These are phyloP conservation scores for Xylaria sp. DNA, from an alignment of 2,329 filamentous ascomycete species.

Conservation along the genomic window DNA sequence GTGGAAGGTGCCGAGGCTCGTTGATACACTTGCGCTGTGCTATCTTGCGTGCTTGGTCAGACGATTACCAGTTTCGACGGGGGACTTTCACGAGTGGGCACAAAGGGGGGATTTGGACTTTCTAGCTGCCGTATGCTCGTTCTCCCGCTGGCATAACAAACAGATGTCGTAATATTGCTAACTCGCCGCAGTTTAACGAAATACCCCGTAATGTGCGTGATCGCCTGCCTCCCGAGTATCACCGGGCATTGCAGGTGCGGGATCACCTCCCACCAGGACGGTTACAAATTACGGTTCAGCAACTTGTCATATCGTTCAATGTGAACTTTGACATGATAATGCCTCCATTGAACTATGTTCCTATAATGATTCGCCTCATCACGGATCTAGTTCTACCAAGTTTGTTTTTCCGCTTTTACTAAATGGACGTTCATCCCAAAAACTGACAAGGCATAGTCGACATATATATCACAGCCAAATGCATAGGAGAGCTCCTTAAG, in stretches of 20 bases:
- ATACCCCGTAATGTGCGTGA: constrained; percentile 74
- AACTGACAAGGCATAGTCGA: constrained; percentile 65
- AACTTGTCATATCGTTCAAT: constrained; percentile 72
- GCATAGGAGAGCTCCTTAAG: constrained; percentile 62
- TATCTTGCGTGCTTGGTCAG: constrained; percentile 83
- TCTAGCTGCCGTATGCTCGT: constrained; percentile 67
- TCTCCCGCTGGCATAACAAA: no score
- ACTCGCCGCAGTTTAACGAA: constrained; percentile 58
- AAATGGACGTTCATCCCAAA: neutral
- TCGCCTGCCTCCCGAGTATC: constrained; percentile 71
- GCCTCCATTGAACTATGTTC: constrained; percentile 76
- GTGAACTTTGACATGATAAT: constrained; percentile 76
- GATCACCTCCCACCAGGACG: constrained; percentile 62
- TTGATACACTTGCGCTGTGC: constrained; percentile 81
- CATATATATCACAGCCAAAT: constrained; percentile 68
- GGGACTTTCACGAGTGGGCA: constrained; percentile 77
- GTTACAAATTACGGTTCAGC: constrained; percentile 72
- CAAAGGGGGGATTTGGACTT: constrained; percentile 76
- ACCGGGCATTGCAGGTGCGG: constrained; percentile 66
- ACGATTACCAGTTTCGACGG: constrained; percentile 78
- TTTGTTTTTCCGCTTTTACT: constrained; percentile 50
- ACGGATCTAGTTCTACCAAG: constrained; percentile 79
- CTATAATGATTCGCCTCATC: constrained; percentile 76
- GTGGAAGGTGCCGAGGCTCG: constrained; percentile 71
- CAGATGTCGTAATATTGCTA: no score